Evolutionary conservation across 768 basidiomycete species (phyloP).

Genomic region (Lactarius deliciosus): DNA sequence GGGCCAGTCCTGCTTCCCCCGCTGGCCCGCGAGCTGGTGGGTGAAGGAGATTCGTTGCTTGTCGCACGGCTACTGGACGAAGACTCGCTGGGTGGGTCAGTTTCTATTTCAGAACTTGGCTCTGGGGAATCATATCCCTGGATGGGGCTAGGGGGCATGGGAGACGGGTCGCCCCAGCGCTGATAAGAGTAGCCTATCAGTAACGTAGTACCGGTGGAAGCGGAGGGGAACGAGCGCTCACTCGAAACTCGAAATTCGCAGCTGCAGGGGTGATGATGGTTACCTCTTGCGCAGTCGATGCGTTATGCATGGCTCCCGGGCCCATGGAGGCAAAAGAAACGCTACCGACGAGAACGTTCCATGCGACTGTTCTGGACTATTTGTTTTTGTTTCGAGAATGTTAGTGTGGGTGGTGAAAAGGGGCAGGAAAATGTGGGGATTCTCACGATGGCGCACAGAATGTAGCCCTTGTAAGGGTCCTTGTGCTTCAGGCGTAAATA

Average conservation of each 20-base stretch:
- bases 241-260: constrained; percentile 41
- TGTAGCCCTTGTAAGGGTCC: constrained; percentile 71
- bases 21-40: constrained; percentile 10
- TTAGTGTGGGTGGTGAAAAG: not conserved
- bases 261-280: constrained; percentile 62
- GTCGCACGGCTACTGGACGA: not conserved
- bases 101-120: constrained; percentile 16
- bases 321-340: constrained; percentile 76
- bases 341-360: constrained; percentile 73
- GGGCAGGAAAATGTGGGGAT: not conserved
- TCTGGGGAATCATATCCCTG: constrained; percentile 18
- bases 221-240: constrained; percentile 43
- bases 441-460: constrained; percentile 73
- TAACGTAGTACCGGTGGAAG: constrained; percentile 47
- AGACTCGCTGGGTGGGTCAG: constrained; percentile 12
- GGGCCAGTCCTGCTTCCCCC: constrained; percentile 22
- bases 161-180: constrained; percentile 71
- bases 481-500: constrained; percentile 81
- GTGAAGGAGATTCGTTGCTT: not conserved
- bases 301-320: constrained; percentile 74
- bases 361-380: constrained; percentile 64
- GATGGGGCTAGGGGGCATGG: constrained; percentile 50
- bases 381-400: not conserved
- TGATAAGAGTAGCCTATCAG: constrained; percentile 33
- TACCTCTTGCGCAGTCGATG: constrained; percentile 81